Base-by-base conservation (phyloP, 345 rosid species). In the Jatropha curcas region DNA sequence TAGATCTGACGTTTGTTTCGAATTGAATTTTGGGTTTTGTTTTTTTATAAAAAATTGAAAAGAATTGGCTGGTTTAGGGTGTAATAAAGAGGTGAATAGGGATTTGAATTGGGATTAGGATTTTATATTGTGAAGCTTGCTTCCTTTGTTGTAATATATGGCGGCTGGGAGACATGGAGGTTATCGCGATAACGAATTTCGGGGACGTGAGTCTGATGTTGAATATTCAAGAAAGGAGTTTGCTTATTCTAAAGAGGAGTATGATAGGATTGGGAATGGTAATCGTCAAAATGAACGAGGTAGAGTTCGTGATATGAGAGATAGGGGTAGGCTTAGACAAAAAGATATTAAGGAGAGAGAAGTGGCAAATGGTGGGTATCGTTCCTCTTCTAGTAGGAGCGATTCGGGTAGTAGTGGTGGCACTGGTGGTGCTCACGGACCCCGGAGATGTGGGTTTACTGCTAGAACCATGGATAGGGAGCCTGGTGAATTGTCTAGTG, bases 401-500 rank as follows among this genome's bases (percentile, higher is more conserved):
- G 81, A 86, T 78, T 88, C 89, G 11, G 86, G 88, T 14, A 78
- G 84, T 46, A 76, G 84, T 63, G 73, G 82, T 2, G 79, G 82
- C 28, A 76, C 65, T 17, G 66, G 74, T 64, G 81, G 70, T 66
- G 45, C 61, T 25, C 72, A 84, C 55, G 85, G 88, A 39, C 88
- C 87, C 3, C 79, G 72, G 72, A 76, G 71, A 70, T 68, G 80
- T 43, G 84, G 76, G 30, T 53, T 84, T 55, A 72, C 85, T 11
- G 83, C 46, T 72, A 88, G 76, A 86, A 73, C 82, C 13, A 68
- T 81, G 46, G 98, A 96, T 79, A 93, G 79, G 86, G 99, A 96
- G 84, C 98, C 99, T 5, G 99, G 99, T 69, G 99, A 96, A 82
- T 81, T 96, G 82, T 96, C 99, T 22, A 96, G 99, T 76, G 99